These are phyloP conservation scores for Candida tammaniensis DNA, from an alignment of 805 yeast genomes.

Conservation along the genomic window DNA sequence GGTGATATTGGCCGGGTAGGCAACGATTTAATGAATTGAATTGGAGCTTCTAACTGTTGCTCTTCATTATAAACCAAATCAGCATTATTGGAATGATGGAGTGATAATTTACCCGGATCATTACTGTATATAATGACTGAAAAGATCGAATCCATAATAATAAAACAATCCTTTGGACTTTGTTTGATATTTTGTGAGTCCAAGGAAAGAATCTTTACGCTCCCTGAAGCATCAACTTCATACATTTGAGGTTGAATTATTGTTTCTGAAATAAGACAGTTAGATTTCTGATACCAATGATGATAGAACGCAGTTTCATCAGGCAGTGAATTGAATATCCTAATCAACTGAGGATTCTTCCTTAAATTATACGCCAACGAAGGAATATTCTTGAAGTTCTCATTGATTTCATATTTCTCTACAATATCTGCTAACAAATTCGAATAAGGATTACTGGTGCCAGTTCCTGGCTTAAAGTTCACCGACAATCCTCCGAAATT, in stretches of 20 bases:
- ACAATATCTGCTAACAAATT: constrained; percentile 8
- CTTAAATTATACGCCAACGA: constrained; percentile 31
- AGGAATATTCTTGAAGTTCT: constrained; percentile 27
- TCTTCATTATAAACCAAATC: constrained; percentile 13
- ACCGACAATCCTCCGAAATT: constrained; percentile 26
- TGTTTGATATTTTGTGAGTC: constrained; percentile 16
- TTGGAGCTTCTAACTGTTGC: constrained; percentile 11
- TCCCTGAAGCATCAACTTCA: constrained; percentile 7
- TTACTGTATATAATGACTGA: constrained; percentile 23
- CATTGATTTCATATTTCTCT: constrained; percentile 21
- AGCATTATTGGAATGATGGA: constrained; percentile 30
- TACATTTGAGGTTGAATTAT: constrained; percentile 32
- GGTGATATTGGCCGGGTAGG: constrained; percentile 17
- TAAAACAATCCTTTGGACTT: constrained; percentile 12
- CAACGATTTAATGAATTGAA: constrained; percentile 14
- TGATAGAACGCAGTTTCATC: constrained; percentile 46
- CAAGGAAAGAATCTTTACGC: constrained; percentile 13
- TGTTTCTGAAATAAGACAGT: constrained; percentile 16
- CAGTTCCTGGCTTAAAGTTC: constrained; percentile 1
- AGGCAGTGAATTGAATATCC: constrained; percentile 41
- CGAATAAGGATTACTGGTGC: constrained; percentile 21
- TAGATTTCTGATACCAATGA: constrained; percentile 24
- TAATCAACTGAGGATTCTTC: constrained; percentile 33
- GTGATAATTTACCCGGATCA: constrained; percentile 12
- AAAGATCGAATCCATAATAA: constrained; percentile 30